Evolutionary conservation across 495 filamentous ascomycete species (phyloP).

Genomic region (Penicillium canescens): DNA sequence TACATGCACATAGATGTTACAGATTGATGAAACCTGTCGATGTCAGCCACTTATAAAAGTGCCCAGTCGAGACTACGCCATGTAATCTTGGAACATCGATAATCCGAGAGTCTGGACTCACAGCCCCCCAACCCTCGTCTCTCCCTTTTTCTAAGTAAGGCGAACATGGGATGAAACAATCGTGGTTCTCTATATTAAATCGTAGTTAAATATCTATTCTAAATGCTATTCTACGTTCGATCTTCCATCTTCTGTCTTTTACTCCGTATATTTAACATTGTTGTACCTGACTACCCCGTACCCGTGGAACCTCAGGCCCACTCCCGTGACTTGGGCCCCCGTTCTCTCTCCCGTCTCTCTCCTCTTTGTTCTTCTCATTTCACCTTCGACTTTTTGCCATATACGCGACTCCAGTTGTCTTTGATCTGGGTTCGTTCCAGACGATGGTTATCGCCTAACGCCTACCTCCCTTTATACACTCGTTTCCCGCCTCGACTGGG

Average conservation of each 20-base stretch:
- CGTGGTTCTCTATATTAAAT: neutral
- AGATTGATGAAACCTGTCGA: no score
- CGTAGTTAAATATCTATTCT: neutral
- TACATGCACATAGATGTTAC: no score
- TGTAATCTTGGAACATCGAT: slow-evolving; percentile 7
- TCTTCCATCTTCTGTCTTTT: neutral
- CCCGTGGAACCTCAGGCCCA: slow-evolving; percentile 6
- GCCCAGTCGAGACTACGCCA: no score
- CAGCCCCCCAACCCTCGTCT: neutral
- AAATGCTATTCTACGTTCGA: neutral
- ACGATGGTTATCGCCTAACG: slow-evolving; percentile 32
- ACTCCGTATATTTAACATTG: neutral
- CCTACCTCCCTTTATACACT: slow-evolving; percentile 16
- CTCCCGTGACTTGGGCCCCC: slow-evolving; percentile 5
- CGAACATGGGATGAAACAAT: slow-evolving; percentile 10
- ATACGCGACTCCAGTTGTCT: neutral
- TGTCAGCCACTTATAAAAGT: no score
- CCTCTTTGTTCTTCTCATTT: slow-evolving; percentile 4
- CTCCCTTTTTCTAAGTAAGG: slow-evolving; percentile 4
- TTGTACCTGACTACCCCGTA: slow-evolving; percentile 11
- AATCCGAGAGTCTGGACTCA: slow-evolving; percentile 10
- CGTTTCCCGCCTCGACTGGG: slow-evolving; percentile 15
- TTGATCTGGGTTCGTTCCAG: neutral
- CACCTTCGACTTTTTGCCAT: neutral
- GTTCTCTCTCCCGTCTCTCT: neutral